Percentiles rank a stretch among this genome's conserved stretches.
These are phyloP conservation scores for Calonectria crousiana DNA, from an alignment of 2,329 filamentous ascomycete genomes.

Conservation along the genomic window DNA sequence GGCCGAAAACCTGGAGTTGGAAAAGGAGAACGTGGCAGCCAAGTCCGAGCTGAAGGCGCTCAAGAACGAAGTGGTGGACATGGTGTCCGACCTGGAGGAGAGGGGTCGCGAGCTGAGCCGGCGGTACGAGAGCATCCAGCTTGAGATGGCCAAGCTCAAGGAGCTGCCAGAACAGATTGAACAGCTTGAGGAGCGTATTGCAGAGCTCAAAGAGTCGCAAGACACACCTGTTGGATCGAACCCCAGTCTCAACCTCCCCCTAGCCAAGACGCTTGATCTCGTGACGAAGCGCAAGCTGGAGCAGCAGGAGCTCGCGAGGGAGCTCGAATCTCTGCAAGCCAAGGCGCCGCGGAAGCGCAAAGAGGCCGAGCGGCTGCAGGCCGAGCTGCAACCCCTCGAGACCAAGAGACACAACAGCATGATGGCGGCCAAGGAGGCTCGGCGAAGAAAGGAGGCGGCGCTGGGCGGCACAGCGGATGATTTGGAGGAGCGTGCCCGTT, in stretches of 20 bases:
- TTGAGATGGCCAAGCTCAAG: constrained; percentile 61
- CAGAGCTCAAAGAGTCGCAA: constrained; percentile 57
- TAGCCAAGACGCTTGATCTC: constrained; percentile 68
- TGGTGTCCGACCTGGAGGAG: constrained; percentile 79
- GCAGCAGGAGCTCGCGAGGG: constrained; percentile 69
- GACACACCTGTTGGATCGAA: constrained; percentile 48
- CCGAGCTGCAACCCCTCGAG: constrained; percentile 77
- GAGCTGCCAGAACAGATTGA: constrained; percentile 65
- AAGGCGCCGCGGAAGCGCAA: constrained; percentile 74
- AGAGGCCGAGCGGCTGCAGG: constrained; percentile 74
- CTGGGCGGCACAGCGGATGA: constrained; percentile 78
- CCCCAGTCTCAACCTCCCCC: constrained; percentile 65
- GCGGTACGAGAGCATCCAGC: constrained; percentile 63
- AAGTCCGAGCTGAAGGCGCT: constrained; percentile 84
- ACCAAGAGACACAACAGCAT: constrained; percentile 73
- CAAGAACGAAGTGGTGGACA: constrained; percentile 81
- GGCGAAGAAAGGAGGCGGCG: constrained; percentile 74
- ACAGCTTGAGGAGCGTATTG: constrained; percentile 62
- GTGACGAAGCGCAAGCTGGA: constrained; percentile 64
- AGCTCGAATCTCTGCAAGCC: constrained; percentile 72
- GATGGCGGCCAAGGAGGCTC: constrained; percentile 78
- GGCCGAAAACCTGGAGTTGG: constrained; percentile 84
- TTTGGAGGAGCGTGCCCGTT: constrained; percentile 79
- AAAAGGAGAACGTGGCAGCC: constrained; percentile 73
- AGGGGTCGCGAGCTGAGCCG: constrained; percentile 70